Percentiles rank a stretch among this genome's conserved stretches.
These are phyloP conservation scores for Debaryomyces nepalensis DNA, from an alignment of 1,139 yeast genomes.

Conservation along the genomic window DNA sequence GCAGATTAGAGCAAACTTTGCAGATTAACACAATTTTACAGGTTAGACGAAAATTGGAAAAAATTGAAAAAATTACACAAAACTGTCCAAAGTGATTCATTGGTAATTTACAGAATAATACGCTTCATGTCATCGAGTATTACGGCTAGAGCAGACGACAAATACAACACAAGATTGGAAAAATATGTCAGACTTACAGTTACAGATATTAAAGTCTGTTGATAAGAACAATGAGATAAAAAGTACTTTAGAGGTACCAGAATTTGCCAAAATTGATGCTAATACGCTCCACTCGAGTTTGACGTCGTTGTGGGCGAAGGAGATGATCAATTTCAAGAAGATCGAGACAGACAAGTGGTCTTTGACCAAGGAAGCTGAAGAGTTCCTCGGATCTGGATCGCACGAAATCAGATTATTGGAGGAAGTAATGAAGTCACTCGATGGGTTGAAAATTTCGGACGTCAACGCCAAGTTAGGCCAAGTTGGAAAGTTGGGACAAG, in stretches of 20 bases:
- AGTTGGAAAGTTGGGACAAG: conserved; percentile 91
- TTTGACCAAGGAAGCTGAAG: conserved; percentile 81
- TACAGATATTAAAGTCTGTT: conserved; percentile 62
- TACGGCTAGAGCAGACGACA: neutral
- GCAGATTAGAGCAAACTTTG: no score
- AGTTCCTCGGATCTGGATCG: conserved; percentile 78
- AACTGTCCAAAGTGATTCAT: conserved; percentile 7
- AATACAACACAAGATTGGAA: conserved; percentile 2
- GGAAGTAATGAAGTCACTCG: conserved; percentile 74
- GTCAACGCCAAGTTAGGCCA: conserved; percentile 78
- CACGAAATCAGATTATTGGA: conserved; percentile 85
- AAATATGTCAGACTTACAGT: conserved; percentile 60
- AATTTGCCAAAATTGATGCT: conserved; percentile 42
- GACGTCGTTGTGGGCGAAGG: conserved; percentile 83
- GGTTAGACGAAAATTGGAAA: conserved; percentile 7
- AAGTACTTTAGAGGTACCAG: conserved; percentile 66
- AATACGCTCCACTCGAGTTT: conserved; percentile 68
- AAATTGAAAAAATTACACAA: conserved; percentile 6
- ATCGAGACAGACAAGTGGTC: conserved; percentile 78
- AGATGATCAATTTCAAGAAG: conserved; percentile 76
- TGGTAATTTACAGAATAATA: neutral
- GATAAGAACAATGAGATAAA: conserved; percentile 62
- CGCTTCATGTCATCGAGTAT: neutral
- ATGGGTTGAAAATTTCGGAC: conserved; percentile 81
- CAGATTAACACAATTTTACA: no score